A percentile compares a stretch with the other conserved stretches of the same genome.
These are phyloP conservation scores for Cubamyces sp. DNA, from an alignment of 768 basidiomycete genomes.

Conservation along the genomic window DNA sequence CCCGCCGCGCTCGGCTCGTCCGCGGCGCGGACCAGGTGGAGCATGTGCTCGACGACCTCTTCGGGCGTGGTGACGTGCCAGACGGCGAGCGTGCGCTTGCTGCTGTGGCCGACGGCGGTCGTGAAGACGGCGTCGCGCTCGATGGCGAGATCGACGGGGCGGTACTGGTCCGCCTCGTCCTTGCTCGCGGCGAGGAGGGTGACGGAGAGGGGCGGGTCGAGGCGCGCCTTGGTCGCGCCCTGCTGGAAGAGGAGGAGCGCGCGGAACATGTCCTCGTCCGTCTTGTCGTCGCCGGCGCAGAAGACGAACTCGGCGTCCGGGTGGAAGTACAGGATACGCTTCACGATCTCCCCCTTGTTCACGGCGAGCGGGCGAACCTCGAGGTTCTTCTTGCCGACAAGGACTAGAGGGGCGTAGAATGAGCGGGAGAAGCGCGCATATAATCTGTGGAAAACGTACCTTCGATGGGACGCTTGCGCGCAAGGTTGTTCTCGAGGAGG, in stretches of 20 bases:
- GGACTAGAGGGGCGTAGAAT: constrained; percentile 49
- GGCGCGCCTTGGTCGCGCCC: constrained; percentile 28
- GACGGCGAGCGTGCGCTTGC: constrained; percentile 85
- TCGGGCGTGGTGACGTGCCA: constrained; percentile 93
- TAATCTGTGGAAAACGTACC: constrained; percentile 46
- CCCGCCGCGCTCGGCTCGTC: neutral
- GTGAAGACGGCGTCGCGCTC: constrained; percentile 79
- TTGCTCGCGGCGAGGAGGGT: constrained; percentile 38
- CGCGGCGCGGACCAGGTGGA: constrained; percentile 51
- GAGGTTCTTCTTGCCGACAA: constrained; percentile 98
- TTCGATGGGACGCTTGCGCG: constrained; percentile 93
- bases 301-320: constrained; percentile 95
- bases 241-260: constrained; percentile 67
- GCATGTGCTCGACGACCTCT: constrained; percentile 83
- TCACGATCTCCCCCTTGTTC: constrained; percentile 99
- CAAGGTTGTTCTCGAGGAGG: constrained; percentile 91
- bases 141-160: constrained; percentile 63
- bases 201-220: constrained; percentile 62
- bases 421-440: neutral
- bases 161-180: constrained; percentile 38
- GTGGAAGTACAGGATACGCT: constrained; percentile 89
- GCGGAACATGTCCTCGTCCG: constrained; percentile 99
- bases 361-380: constrained; percentile 95
- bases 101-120: constrained; percentile 89
- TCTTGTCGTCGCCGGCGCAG: constrained; percentile 99